Conservation (phyloP, 1,284 basidiomycete species). For the Ceratobasidium sp. region DNA sequence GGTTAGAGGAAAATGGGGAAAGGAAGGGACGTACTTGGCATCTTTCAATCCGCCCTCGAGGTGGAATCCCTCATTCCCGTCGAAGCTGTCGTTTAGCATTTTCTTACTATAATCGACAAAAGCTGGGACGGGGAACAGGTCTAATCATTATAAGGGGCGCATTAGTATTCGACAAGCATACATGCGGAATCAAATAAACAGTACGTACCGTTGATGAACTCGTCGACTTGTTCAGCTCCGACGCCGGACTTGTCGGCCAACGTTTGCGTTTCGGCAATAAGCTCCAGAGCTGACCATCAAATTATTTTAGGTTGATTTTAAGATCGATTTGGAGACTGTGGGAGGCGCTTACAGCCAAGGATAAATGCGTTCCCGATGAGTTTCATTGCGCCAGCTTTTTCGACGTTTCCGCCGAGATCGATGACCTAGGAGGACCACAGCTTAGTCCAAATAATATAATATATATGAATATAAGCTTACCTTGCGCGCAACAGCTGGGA, state of each 20-base stretch:
- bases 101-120: slow-evolving; percentile 73
- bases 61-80: slow-evolving; percentile 84
- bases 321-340: slow-evolving; percentile 49
- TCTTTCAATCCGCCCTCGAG: slow-evolving; percentile 92
- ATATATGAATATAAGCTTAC: slow-evolving; percentile 48
- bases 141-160: slow-evolving; percentile 58
- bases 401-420: slow-evolving; percentile 81
- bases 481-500: slow-evolving; percentile 85
- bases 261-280: slow-evolving; percentile 85
- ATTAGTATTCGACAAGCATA: slow-evolving; percentile 47
- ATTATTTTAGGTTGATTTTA: not conserved
- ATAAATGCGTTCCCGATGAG: slow-evolving; percentile 82
- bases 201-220: slow-evolving; percentile 69
- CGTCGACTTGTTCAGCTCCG: slow-evolving; percentile 65
- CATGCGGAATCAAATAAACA: not conserved
- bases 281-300: slow-evolving; percentile 66
- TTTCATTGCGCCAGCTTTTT: slow-evolving; percentile 86
- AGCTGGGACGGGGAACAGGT: slow-evolving; percentile 73
- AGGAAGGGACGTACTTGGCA: slow-evolving; percentile 62
- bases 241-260: slow-evolving; percentile 89
- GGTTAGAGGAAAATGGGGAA: not conserved
- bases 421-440: slow-evolving; percentile 58
- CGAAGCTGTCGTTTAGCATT: slow-evolving; percentile 80
- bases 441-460: not conserved
- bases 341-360: slow-evolving; percentile 60